phyloP scores from a whole-genome alignment of 2,329 filamentous ascomycete genomes.

The Colletotrichum truncatum region DNA sequence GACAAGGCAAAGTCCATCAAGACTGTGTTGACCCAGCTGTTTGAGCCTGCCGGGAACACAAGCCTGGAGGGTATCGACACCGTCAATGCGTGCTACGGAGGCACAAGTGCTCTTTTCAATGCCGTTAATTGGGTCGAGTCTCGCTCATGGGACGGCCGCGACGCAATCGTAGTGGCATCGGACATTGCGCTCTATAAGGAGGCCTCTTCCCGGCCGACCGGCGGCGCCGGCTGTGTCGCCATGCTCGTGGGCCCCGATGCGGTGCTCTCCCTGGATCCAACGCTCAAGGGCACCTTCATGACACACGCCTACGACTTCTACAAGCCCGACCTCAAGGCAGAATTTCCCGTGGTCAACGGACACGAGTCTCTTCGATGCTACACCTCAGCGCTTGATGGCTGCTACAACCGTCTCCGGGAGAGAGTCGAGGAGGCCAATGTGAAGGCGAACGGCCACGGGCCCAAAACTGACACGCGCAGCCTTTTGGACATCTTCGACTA shows the following conservation, averaged over 20 bases:
- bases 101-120: constrained; percentile 87
- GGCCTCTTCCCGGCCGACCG: constrained; percentile 82
- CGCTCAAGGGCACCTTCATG: constrained; percentile 83
- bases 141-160: constrained; percentile 84
- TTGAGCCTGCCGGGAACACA: constrained; percentile 77
- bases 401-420: constrained; percentile 76
- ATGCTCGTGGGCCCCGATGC: constrained; percentile 83
- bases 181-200: constrained; percentile 89
- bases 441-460: constrained; percentile 55
- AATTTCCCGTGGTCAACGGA: constrained; percentile 86
- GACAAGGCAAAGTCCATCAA: constrained; percentile 94
- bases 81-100: constrained; percentile 87
- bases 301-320: constrained; percentile 89
- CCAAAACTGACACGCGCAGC: constrained; percentile 34
- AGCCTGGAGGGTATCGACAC: constrained; percentile 86
- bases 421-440: constrained; percentile 64
- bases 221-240: constrained; percentile 81
- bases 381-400: constrained; percentile 81
- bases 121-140: constrained; percentile 87
- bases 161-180: constrained; percentile 81
- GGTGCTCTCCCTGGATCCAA: constrained; percentile 78
- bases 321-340: constrained; percentile 88
- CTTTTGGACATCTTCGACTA: constrained; percentile 84
- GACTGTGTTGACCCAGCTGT: constrained; percentile 87
- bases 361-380: constrained; percentile 87